Evolutionary conservation across 441 rosid species (phyloP), one percentile per base, ranked within the genome.

Genomic region (Pelargonium exstipulatum): DNA sequence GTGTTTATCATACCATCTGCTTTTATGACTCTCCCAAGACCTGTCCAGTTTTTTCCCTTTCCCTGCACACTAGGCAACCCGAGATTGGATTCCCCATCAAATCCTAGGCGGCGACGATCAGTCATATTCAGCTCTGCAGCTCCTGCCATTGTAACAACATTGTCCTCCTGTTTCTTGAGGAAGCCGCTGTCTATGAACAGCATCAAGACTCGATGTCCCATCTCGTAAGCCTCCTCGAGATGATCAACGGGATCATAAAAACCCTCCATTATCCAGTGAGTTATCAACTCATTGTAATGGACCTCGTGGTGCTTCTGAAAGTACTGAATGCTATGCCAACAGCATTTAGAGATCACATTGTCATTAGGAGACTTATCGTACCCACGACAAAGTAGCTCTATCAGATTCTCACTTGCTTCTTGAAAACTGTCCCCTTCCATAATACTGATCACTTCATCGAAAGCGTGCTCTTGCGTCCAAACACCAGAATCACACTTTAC

Each of bases 251-350:
- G 62, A 66, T 74, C 80, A 62, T 87, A 81, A 62, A 63, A 81
- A 26, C 91, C 89, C 76, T 89, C 91, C 78, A 87, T 69, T 51
- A 85, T 79, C 95, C 89, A 87, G 9, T 81, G 79, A 9, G 84
- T 69, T 69, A 87, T 85, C 83, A 87, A 68, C 64, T 85, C 85
- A 62, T 77, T 79, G 74, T 75, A 85, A 76, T 87, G 81, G 67
- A 84, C 77, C 1, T 77, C 49, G 20, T 78, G 79, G 74, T 68
- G 79, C 1, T 53, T 73, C 63, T 3, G 5, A 65, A 76, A 80
- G 51, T 81, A 80, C 49, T 75, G 78, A 66, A 74, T 79, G 73
- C 84, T 80, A 26, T 87, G 83, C 85, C 89, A 84, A 53, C 72
- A 86, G 74, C 89, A 89, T 35, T 80, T 66, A 10, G 62, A 62